Evolutionary conservation across 1,284 basidiomycete genomes (phyloP).

Genomic region (Ceratobasidium sp.): DNA sequence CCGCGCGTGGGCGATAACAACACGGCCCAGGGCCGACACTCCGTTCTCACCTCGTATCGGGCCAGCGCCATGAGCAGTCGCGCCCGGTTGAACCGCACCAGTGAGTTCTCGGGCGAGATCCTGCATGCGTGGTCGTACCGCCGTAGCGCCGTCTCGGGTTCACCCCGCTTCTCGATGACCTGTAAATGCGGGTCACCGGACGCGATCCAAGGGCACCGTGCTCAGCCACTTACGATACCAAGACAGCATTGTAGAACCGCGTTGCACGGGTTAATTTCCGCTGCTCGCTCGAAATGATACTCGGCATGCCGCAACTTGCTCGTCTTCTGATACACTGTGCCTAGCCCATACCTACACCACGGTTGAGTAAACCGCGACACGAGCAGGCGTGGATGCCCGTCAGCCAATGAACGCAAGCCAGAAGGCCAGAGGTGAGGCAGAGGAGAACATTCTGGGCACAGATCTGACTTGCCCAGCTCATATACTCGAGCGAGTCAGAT

Average conservation of each 20-base stretch:
- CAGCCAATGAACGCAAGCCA: slow-evolving; percentile 32
- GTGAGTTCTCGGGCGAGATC: slow-evolving; percentile 83
- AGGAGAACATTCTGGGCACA: slow-evolving; percentile 33
- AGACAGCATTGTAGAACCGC: slow-evolving; percentile 91
- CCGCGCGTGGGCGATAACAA: neutral
- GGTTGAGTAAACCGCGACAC: slow-evolving; percentile 44
- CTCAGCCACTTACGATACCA: slow-evolving; percentile 77
- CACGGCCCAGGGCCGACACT: slow-evolving; percentile 16
- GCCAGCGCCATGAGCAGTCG: slow-evolving; percentile 87
- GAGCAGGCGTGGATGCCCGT: neutral
- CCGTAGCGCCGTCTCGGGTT: slow-evolving; percentile 77
- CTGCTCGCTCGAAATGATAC: slow-evolving; percentile 92
- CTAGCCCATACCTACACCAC: slow-evolving; percentile 88
- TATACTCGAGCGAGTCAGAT: slow-evolving; percentile 8
- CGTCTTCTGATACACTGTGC: slow-evolving; percentile 91
- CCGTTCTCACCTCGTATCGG: slow-evolving; percentile 78
- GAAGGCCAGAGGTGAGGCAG: slow-evolving; percentile 20
- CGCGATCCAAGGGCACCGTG: slow-evolving; percentile 45
- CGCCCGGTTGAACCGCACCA: slow-evolving; percentile 91
- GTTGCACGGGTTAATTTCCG: slow-evolving; percentile 91
- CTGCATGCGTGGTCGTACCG: slow-evolving; percentile 83
- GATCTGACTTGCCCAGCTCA: slow-evolving; percentile 34
- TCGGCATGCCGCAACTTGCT: slow-evolving; percentile 91
- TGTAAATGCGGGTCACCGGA: slow-evolving; percentile 57
- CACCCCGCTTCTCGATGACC: slow-evolving; percentile 85